Evolutionary conservation across 176 grass and related monocot species (phyloP), one percentile per base, ranked within the genome.

Genomic region (Paspalum notatum): DNA sequence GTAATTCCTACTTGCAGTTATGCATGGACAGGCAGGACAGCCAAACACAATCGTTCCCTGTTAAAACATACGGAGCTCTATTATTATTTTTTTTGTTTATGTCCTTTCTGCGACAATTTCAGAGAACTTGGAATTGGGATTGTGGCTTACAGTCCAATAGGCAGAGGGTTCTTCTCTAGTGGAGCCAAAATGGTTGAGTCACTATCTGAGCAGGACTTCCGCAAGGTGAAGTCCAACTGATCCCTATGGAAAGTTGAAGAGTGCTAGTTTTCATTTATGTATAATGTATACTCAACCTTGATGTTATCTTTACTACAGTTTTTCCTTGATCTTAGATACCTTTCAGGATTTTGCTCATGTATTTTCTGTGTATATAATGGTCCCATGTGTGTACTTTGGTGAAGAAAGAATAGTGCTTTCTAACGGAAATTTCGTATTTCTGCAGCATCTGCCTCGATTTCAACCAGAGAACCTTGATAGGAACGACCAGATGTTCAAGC

Each of bases 1-100:
- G 86, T 94, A n/a, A 83, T 91, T 13, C 91, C 91, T 1, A 63
- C 77, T 15, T 94, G 91, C 87, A 91, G n/a, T n/a, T n/a, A n/a
- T n/a, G n/a, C n/a, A n/a, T n/a, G n/a, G n/a, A n/a, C n/a, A n/a
- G n/a, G n/a, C n/a, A n/a, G n/a, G n/a, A n/a, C n/a, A n/a, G n/a
- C n/a, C n/a, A n/a, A n/a, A n/a, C n/a, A n/a, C n/a, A n/a, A n/a
- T n/a, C n/a, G n/a, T n/a, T n/a, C n/a, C n/a, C n/a, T n/a, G 71
- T 27, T 22, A 27, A 27, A 13, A 61, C 24, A 5, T 26, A 6
- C 4, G 57, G 26, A 27, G 22, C 12, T 26, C 26, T 26, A 14
- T 61, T 61, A n/a, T n/a, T n/a, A n/a, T n/a, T n/a, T n/a, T 11
- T 26, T 11, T 26, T 9, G 13, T 2, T 79, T 63, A 2, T 63